Base-by-base conservation (phyloP, 2,329 filamentous ascomycete genomes). In the Aspergillus sp. region DNA sequence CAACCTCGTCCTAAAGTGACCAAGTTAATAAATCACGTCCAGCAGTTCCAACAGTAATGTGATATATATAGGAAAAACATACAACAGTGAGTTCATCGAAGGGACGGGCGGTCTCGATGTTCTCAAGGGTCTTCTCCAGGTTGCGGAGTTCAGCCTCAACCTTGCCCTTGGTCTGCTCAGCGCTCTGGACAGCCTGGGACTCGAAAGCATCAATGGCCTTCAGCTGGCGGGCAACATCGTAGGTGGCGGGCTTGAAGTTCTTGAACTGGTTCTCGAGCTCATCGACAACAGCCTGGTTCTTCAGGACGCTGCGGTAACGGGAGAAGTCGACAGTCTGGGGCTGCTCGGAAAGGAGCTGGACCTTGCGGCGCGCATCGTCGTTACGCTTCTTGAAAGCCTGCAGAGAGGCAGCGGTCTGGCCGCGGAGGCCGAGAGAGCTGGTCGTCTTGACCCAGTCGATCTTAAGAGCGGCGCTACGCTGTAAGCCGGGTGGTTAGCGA, bases 311-410 rank as follows among this genome's bases (percentile, higher is more conserved):
- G 80, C 93, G 92, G 90, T 98, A 99, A 80, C 93, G 86, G 68
- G 86, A 79, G 81, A 99, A 98, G 85, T 99, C 92, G 81, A 99
- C 86, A 59, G 86, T 86, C 73, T 91, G 91, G 65, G 93, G 82
- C 76, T 89, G 88, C 80, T 96, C 91, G 64, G 86, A 87, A 59
- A 99, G 91, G 63, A 86, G 72, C 79, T 89, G 87, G 62, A 99
- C 85, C 82, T 93, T 93, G 83, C 95, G 93, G 81, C 93, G 93
- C 75, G 91, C 93, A 77, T 97, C 93, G 77, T 99, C 95, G 85
- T 98, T 97, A 82, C 95, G 93, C 88, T 96, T 95, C 87, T 99
- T 99, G 89, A 99, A 99, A 67, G 91, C 86, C 78, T 93, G 89
- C 62, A 99, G 91, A 62, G 93, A 89, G 72, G 89, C 82, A 69